Evolutionary conservation across 106 monocot species (phyloP), one percentile per base, ranked within the genome.

Genomic region (Vanilla planifolia): DNA sequence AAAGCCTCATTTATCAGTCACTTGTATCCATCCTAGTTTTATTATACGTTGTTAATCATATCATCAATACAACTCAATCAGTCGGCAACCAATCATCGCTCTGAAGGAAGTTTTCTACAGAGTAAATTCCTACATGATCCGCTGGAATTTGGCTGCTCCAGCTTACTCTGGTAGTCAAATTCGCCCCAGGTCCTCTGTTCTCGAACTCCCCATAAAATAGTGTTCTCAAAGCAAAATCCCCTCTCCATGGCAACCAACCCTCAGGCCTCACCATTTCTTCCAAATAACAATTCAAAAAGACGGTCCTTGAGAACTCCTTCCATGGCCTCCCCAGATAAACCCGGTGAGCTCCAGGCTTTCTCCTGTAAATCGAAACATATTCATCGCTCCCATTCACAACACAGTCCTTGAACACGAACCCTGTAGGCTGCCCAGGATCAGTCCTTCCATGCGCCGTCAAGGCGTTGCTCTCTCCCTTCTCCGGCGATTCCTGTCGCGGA

Each of bases 321-420:
- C 94, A 94, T 19, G 94, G 94, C 70, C 94, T 66, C 17, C 94
- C 94, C 28, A 94, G 64, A 62, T 86, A 94, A 25, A 77, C 77
- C 67, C 67, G 58, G 35, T 94, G 77, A 59, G 51, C 68, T 56
- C 36, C 24, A 8, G 89, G 83, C 41, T 75, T 83, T 68, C 60
- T 61, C 22, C 33, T 4, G 43, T 78, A 94, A 35, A 75, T 29
- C 19, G 24, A 59, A 64, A 83, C 45, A 62, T 80, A 94, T 29
- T 94, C 94, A 4, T 73, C 69, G 22, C 72, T 83, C 20, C 89
- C 94, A 58, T 73, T 78, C 20, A 89, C 68, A 0, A 48, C 55
- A 46, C 89, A 94, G 17, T 67, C 57, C 16, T 25, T 48, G 68
- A 94, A 89, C 33, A 94, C 89, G 63, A 94, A 89, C 19, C 94